Percentiles rank a stretch among this genome's conserved stretches.
Evolutionary conservation across 495 filamentous ascomycete species (phyloP).

Genomic region (Poronia punctata): DNA sequence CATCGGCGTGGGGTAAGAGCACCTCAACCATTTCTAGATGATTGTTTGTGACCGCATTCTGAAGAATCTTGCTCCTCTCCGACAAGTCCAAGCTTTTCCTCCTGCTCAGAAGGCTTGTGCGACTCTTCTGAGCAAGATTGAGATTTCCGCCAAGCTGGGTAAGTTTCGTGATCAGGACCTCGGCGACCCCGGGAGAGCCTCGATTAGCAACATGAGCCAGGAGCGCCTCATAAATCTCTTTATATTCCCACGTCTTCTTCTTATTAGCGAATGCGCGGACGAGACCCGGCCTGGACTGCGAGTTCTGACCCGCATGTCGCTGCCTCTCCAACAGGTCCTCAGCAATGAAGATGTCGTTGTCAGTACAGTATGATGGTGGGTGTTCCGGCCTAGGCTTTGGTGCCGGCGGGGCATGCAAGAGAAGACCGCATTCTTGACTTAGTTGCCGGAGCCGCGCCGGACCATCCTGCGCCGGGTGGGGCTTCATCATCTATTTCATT

Average conservation of each 20-base stretch:
- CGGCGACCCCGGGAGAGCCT: conserved; percentile 40
- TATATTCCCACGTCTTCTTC: conserved; percentile 40
- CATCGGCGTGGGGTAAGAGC: conserved; percentile 36
- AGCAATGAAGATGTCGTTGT: conserved; percentile 34
- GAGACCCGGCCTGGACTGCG: conserved; percentile 28
- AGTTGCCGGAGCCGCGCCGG: conserved; percentile 30
- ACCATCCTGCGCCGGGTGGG: conserved; percentile 19
- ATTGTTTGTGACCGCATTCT: conserved; percentile 37
- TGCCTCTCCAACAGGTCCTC: conserved; percentile 40
- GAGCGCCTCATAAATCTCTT: conserved; percentile 40
- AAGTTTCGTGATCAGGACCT: conserved; percentile 39
- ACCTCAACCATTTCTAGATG: conserved; percentile 44
- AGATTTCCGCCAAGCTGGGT: conserved; percentile 34
- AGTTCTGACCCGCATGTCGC: conserved; percentile 23
- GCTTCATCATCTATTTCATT: conserved; percentile 13
- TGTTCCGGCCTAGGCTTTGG: conserved; percentile 18
- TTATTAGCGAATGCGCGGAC: conserved; percentile 38
- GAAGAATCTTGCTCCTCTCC: conserved; percentile 36
- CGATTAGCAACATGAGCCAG: conserved; percentile 31
- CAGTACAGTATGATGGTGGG: conserved; percentile 24
- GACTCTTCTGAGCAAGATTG: conserved; percentile 33
- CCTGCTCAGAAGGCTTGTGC: conserved; percentile 33
- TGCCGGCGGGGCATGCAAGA: conserved; percentile 13
- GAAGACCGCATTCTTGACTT: conserved; percentile 30
- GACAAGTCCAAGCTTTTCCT: conserved; percentile 38